Evolutionary conservation across 202 grass and related monocot species (phyloP), one percentile per base, ranked within the genome.

Genomic region (Brachypodium distachyon): DNA sequence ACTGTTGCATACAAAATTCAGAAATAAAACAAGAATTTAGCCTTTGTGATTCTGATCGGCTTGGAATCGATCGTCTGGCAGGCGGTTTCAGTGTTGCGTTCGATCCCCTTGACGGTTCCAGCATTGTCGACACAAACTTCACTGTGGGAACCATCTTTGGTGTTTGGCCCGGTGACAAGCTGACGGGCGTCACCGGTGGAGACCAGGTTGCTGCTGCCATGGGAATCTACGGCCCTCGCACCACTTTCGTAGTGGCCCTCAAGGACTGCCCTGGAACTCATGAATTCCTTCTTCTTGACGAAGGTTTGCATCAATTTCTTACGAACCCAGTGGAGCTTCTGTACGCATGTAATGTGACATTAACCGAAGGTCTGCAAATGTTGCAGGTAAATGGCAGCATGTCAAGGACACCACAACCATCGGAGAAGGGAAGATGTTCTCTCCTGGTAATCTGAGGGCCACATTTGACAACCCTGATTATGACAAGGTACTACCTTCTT

Each of bases 391-490:
- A 82, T 98, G 95, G 95, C 95, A 95, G 52, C 95, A 98, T 78
- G 95, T 95, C 12, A 98, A 98, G 81, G 95, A 98, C 77, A 98
- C 91, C 42, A 95, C 89, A 7, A 74, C 81, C 33, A 95, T 98
- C 5, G 87, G 87, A n/a, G 91, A 98, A 77, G 95, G 95, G 59
- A 98, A 95, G 38, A 98, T 98, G 82, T 98, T 98, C 83, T 98
- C 95, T 33, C 95, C 95, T 37, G 95, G 95, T 11, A 98, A 98
- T 22, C 17, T 98, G 62, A 92, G 95, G 73, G 91, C 95, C 32
- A 95, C 95, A 67, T 92, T 88, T 4, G 91, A 98, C 16, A 98
- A 98, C 74, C 83, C 95, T 78, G 87, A 90, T 29, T 98, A 98
- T 10, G 77, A 87, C 42, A 95, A 95, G 87, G 95, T 94, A 60